Evolutionary conservation across 495 filamentous ascomycete species (phyloP).

Genomic region (Astrothelium macrocarpum): DNA sequence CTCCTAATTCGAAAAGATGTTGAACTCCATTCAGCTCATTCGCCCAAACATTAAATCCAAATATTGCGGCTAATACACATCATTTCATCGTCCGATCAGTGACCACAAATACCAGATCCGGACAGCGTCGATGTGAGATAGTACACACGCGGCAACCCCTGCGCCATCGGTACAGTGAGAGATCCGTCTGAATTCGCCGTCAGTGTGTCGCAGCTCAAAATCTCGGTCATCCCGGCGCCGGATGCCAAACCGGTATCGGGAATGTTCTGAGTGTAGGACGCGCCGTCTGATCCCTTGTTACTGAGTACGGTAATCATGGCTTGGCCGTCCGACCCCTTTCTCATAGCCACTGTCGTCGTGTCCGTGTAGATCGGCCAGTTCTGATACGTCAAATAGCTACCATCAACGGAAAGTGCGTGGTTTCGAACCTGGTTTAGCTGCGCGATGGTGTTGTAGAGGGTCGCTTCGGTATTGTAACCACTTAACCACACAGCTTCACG

Average conservation of each 20-base stretch:
- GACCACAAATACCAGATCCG: conserved; percentile 25
- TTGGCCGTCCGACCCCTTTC: conserved; percentile 48
- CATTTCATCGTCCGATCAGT: not conserved
- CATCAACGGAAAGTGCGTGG: conserved; percentile 40
- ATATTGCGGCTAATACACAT: not conserved
- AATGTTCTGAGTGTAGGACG: conserved; percentile 40
- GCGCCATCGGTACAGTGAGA: conserved; percentile 24
- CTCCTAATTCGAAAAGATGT: not conserved
- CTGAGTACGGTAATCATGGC: conserved; percentile 53
- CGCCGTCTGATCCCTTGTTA: conserved; percentile 44
- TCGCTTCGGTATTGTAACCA: conserved; percentile 46
- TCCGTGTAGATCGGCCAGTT: conserved; percentile 49
- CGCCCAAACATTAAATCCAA: not conserved
- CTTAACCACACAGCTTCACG: conserved; percentile 69
- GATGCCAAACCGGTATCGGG: conserved; percentile 33
- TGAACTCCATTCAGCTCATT: not conserved
- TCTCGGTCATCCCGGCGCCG: conserved; percentile 34
- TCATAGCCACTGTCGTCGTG: conserved; percentile 47
- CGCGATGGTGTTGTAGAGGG: conserved; percentile 52
- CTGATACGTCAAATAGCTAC: conserved; percentile 43
- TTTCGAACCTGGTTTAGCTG: conserved; percentile 52
- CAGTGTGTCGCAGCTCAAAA: conserved; percentile 36
- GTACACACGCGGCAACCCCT: conserved; percentile 25
- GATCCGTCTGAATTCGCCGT: conserved; percentile 30
- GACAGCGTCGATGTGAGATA: conserved; percentile 16